Conservation (phyloP, 495 filamentous ascomycete species). For the Penicillium desertorum region DNA sequence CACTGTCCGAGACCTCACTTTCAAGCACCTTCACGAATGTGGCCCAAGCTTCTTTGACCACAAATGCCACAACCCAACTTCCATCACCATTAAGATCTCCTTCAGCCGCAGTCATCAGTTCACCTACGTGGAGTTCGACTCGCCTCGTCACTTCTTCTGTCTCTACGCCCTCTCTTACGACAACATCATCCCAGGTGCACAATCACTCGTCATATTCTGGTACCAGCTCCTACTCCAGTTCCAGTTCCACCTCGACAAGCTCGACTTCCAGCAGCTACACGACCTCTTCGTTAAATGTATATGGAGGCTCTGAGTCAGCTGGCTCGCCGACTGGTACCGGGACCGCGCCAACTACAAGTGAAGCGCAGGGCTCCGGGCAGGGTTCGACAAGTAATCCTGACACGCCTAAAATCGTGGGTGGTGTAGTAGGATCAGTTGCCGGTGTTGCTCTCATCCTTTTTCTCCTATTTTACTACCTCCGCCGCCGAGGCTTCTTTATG, state of each 20-base stretch:
- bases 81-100: constrained; percentile 14
- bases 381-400: constrained; percentile 21
- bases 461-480: constrained; percentile 53
- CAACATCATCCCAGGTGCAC: neutral
- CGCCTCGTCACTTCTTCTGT: constrained; percentile 15
- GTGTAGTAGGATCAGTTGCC: constrained; percentile 65
- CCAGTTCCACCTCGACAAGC: neutral
- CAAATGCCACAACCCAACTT: constrained; percentile 7
- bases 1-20: neutral
- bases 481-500: constrained; percentile 46
- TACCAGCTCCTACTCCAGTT: constrained; percentile 1
- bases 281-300: constrained; percentile 11
- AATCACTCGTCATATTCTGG: constrained; percentile 7
- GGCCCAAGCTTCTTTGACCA: constrained; percentile 5
- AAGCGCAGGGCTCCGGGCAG: constrained; percentile 20
- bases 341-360: constrained; percentile 21
- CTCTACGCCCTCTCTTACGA: constrained; percentile 12
- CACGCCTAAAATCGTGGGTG: constrained; percentile 55
- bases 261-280: neutral
- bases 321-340: constrained; percentile 12
- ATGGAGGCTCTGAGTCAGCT: constrained; percentile 12
- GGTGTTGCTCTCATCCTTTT: constrained; percentile 59
- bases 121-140: constrained; percentile 15
- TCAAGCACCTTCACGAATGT: neutral
- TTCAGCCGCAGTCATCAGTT: constrained; percentile 10